These are phyloP conservation scores for Kregervanrija delftensis DNA, from an alignment of 805 yeast genomes.

Conservation along the genomic window DNA sequence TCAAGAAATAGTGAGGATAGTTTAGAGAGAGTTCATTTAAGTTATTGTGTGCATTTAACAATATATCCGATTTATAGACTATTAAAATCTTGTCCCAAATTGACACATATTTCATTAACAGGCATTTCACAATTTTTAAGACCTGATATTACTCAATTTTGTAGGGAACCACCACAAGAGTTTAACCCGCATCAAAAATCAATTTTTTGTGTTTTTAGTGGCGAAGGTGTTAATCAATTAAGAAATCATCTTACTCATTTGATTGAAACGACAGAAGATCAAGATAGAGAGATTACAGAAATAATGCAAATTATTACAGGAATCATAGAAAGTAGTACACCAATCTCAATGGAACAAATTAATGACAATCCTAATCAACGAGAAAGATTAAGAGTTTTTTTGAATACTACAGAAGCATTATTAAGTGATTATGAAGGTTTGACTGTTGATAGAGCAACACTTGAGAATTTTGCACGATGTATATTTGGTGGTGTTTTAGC, in stretches of 20 bases:
- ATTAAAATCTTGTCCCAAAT: conserved; percentile 71
- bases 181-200: conserved; percentile 81
- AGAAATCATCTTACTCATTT: conserved; percentile 53
- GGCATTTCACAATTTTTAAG: conserved; percentile 89
- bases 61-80: conserved; percentile 70
- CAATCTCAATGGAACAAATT: conserved; percentile 11
- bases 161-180: conserved; percentile 90
- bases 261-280: conserved; percentile 27
- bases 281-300: conserved; percentile 26
- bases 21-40: conserved; percentile 85
- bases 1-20: conserved; percentile 60
- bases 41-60: conserved; percentile 80
- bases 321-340: conserved; percentile 17
- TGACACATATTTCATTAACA: conserved; percentile 87
- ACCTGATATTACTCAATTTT: conserved; percentile 75
- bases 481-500: conserved; percentile 25
- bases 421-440: conserved; percentile 23
- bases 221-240: conserved; percentile 74
- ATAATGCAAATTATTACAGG: conserved; percentile 24
- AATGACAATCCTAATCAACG: conserved; percentile 16
- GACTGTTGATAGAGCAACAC: conserved; percentile 16
- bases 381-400: conserved; percentile 22
- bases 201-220: conserved; percentile 89
- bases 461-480: conserved; percentile 26
- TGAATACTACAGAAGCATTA: conserved; percentile 23